Base-by-base conservation (phyloP, 129 eudicot species). In the Chrysanthemum makinoi region DNA sequence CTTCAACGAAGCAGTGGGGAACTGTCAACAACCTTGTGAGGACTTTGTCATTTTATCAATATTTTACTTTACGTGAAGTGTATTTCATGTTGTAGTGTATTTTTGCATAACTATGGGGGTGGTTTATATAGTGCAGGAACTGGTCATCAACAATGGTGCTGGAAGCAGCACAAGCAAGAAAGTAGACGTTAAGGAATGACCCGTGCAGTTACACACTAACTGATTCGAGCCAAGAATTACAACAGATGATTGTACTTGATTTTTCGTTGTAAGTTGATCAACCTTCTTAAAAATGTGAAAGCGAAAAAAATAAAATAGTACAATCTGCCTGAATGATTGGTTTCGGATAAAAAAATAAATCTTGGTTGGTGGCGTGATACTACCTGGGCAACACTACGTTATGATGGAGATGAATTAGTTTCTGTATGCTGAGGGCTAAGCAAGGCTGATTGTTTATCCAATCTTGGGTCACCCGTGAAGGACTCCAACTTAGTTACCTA, bases 81-180 rank as follows among this genome's bases (percentile, higher is more conserved):
- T 62, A 1, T 14, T 62, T 62, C 67, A 28, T 35, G 14, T n/a
- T 15, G 6, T 48, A 66, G 12, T 66, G 56, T 47, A 44, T 35
- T 4, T 65, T 4, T 46, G 17, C 10, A 3, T 46, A 43, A 65
- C 43, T 70, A 56, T n/a, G 44, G 65, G 63, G 75, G 10, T 59
- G 46, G 50, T 63, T 70, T 72, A 53, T 66, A 54, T 20, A 78
- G 86, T 78, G 85, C 79, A 81, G 88, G 83, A 81, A 81, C 76
- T 26, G 81, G 63, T 70, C 81, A 51, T 80, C 59, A 72, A 81
- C 79, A 71, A 81, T 83, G 87, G 72, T 76, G 59, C 47, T 80
- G 68, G 82, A 76, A 73, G 75, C 67, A 46, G 49, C 39, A 15
- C 24, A 22, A 49, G 50, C 56, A 49, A 48, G 52, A 72, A 62